Conservation (phyloP, 148 eudicot species). For the Hydrangea macrophylla region DNA sequence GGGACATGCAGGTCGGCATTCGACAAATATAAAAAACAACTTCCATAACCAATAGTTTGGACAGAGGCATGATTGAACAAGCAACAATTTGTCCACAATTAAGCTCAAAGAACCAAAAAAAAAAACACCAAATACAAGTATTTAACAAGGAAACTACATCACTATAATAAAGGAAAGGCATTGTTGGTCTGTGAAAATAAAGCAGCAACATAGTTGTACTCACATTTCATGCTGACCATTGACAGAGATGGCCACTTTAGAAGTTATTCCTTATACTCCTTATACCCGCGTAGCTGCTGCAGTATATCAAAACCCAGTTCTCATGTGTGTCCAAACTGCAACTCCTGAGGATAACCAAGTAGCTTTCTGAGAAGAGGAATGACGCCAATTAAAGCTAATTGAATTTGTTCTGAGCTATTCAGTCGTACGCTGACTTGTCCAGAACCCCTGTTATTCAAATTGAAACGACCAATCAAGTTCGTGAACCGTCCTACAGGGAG, state of each 20-base stretch:
- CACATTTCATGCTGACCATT: slow-evolving; percentile 18
- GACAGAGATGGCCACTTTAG: slow-evolving; percentile 8
- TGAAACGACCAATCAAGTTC: slow-evolving; percentile 75
- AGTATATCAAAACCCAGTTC: not conserved
- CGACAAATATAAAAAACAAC: not conserved
- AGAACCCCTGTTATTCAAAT: slow-evolving; percentile 70
- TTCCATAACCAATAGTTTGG: not conserved
- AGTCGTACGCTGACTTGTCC: slow-evolving; percentile 77
- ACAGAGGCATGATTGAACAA: slow-evolving; percentile 7
- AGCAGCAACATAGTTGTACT: slow-evolving; percentile 21
- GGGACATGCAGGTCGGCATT: not conserved
- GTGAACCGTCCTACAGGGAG: slow-evolving; percentile 75
- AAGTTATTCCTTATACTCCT: slow-evolving; percentile 20
- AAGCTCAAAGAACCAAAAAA: slow-evolving; percentile 14
- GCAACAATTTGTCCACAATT: slow-evolving; percentile 12
- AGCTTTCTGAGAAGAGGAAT: slow-evolving; percentile 70
- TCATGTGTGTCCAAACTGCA: slow-evolving; percentile 45
- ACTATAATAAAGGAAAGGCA: slow-evolving; percentile 16
- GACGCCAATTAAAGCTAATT: slow-evolving; percentile 66
- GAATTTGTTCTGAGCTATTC: slow-evolving; percentile 93
- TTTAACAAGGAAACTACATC: slow-evolving; percentile 28
- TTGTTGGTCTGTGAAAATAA: slow-evolving; percentile 4
- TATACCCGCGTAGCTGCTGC: slow-evolving; percentile 13
- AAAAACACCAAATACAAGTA: slow-evolving; percentile 14
- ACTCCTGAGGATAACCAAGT: slow-evolving; percentile 45